A percentile compares a stretch with the other conserved stretches of the same genome.
Conservation (phyloP, 345 rosid species). For the Hibiscus trionum region DNA sequence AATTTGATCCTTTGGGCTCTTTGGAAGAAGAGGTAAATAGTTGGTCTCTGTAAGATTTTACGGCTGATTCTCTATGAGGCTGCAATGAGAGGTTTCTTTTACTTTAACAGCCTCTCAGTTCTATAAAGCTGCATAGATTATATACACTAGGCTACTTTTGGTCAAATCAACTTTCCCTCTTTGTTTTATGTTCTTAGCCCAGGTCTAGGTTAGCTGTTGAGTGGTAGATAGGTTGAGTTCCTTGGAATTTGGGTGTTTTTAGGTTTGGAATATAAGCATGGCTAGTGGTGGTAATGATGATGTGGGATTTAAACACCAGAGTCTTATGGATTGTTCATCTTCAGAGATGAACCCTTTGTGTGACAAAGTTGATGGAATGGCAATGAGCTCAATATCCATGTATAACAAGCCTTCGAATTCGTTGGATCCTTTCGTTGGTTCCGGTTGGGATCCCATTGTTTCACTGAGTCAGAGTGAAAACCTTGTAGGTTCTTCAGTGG, state of each 20-base stretch:
- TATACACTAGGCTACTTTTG: slow-evolving; percentile 31
- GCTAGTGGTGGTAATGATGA: slow-evolving; percentile 49
- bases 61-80: background rate
- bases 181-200: slow-evolving; percentile 19
- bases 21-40: slow-evolving; percentile 28
- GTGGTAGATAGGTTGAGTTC: slow-evolving; percentile 9
- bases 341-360: slow-evolving; percentile 33
- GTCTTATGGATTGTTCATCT: slow-evolving; percentile 32
- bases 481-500: slow-evolving; percentile 45
- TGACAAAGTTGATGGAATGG: slow-evolving; percentile 30
- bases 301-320: slow-evolving; percentile 40
- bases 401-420: slow-evolving; percentile 27
- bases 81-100: slow-evolving; percentile 19
- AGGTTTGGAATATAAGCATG: slow-evolving; percentile 35
- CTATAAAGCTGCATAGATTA: slow-evolving; percentile 54
- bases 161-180: slow-evolving; percentile 36
- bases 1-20: slow-evolving; percentile 37
- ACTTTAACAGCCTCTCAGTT: slow-evolving; percentile 41
- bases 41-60: slow-evolving; percentile 53
- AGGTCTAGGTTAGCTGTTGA: slow-evolving; percentile 15
- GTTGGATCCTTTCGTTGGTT: slow-evolving; percentile 51
- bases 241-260: slow-evolving; percentile 23
- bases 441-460: slow-evolving; percentile 73
- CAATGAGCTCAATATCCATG: slow-evolving; percentile 34
- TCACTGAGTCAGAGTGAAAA: slow-evolving; percentile 37